Base-by-base conservation (phyloP, 164 flowering plant genomes). In the Annona squamosa region DNA sequence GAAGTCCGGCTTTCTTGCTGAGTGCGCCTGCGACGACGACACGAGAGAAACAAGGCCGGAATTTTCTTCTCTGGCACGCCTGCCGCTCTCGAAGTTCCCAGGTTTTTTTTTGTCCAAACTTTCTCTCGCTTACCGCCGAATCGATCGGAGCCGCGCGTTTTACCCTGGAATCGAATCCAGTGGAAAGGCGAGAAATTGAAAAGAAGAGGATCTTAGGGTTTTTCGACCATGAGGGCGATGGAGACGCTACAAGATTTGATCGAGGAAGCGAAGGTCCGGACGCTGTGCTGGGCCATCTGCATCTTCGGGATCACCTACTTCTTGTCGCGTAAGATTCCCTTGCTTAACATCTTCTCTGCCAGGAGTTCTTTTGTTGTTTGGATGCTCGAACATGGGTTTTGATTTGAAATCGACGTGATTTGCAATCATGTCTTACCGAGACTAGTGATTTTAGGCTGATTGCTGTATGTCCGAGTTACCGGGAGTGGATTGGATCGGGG, bases 171-270 rank as follows among this genome's bases (percentile, higher is more conserved):
- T 42, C n/a, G 68, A 66, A 66, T 52, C 59, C 68, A 43, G 12
- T 7, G 10, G 63, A 0, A 59, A 59, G 13, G 13, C 18, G 13
- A 59, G 63, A 18, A 18, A 63, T 18, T 26, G 71, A 47, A 5
- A 16, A 65, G 37, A 69, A 16, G 42, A 62, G 42, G 10, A 2
- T 26, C 37, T 1, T 16, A 41, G 59, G 67, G 57, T 18, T 65
- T 6, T 57, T 78, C 43, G 13, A 80, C 46, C 59, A 94, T 82
- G 97, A 91, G 82, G 84, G 77, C 86, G 57, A 89, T 91, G 94
- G 88, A 85, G 86, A 85, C 81, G 17, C 57, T 96, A 67, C 85
- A 89, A 65, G 99, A 96, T 93, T 97, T 96, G 78, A 86, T 96
- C 67, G 92, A 92, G 74, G 99, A 96, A 81, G 91, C 85, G 13